These are phyloP conservation scores for Hanseniaspora meyeri DNA, from an alignment of 805 yeast species.

Conservation along the genomic window DNA sequence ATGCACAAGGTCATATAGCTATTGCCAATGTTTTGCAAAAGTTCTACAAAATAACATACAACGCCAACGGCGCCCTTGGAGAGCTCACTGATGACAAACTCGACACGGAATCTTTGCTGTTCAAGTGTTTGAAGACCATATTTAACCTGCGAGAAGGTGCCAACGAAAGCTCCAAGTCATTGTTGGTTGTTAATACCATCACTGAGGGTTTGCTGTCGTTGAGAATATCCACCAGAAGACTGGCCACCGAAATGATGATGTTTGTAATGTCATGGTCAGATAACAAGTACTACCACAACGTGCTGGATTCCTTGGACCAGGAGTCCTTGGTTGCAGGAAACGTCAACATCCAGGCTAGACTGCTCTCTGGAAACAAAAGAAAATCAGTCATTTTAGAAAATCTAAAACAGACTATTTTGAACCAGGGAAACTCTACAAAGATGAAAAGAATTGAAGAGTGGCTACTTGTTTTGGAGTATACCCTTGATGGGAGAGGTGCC, in stretches of 20 bases:
- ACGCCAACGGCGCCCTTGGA: constrained; percentile 21
- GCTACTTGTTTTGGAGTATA: constrained; percentile 52
- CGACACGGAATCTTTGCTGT: constrained; percentile 63
- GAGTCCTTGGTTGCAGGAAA: constrained; percentile 24
- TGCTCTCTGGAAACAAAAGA: constrained; percentile 10
- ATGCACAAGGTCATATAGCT: constrained; percentile 68
- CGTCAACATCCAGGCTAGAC: constrained; percentile 19
- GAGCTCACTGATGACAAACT: constrained; percentile 33
- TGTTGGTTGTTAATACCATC: constrained; percentile 44
- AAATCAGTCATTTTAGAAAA: constrained; percentile 11
- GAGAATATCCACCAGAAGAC: constrained; percentile 58
- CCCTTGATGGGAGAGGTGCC: constrained; percentile 75
- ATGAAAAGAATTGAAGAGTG: constrained; percentile 55
- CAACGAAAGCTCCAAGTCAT: constrained; percentile 38
- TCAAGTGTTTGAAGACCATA: constrained; percentile 65
- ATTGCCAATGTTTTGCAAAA: constrained; percentile 56
- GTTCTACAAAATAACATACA: constrained; percentile 24
- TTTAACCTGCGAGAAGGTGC: constrained; percentile 55
- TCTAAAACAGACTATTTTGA: constrained; percentile 2
- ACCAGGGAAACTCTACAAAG: constrained; percentile 19
- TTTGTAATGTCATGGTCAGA: constrained; percentile 38
- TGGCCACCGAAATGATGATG: constrained; percentile 66
- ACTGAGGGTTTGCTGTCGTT: constrained; percentile 66
- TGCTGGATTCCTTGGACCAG: constrained; percentile 27
- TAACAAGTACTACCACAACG: constrained; percentile 37